Conservation (phyloP, 257 asterid genomes). For the Penstemon davidsonii region DNA sequence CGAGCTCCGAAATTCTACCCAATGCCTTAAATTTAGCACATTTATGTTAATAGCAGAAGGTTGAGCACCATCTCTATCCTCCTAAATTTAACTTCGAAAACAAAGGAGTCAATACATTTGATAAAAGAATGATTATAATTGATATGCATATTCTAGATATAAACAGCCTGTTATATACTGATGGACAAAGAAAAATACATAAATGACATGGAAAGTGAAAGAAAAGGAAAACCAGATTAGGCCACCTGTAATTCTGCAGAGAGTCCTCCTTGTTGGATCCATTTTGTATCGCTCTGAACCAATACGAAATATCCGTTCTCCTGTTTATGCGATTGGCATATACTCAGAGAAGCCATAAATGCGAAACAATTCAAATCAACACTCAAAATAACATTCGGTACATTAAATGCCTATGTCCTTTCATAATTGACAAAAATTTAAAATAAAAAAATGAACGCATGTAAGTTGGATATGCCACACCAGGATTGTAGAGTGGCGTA, state of each 20-base stretch:
- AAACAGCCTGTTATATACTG: neutral
- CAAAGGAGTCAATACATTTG: neutral
- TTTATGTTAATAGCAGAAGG: neutral
- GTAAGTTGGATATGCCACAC: constrained; percentile 51
- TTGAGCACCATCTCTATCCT: neutral
- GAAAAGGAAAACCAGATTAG: constrained; percentile 27
- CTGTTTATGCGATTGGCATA: constrained; percentile 42
- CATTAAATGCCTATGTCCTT: constrained; percentile 13
- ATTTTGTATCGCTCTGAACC: constrained; percentile 93
- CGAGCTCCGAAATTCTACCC: neutral
- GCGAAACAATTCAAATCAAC: constrained; percentile 20
- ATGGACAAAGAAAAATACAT: neutral
- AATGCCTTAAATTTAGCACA: neutral
- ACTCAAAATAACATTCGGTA: neutral
- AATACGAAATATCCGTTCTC: constrained; percentile 83
- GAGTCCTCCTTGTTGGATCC: constrained; percentile 84
- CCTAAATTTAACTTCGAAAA: neutral
- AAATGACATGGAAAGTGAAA: constrained; percentile 8
- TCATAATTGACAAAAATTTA: constrained; percentile 17
- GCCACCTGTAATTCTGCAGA: constrained; percentile 81
- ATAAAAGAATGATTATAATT: constrained; percentile 8
- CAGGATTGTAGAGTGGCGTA: constrained; percentile 75
- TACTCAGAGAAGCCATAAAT: constrained; percentile 19
- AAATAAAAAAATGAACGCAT: constrained; percentile 9
- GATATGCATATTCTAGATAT: constrained; percentile 19